A percentile compares a stretch with the other conserved stretches of the same genome.
Evolutionary conservation across 371 early-diverging fungal species (phyloP).

Genomic region (Choanephora cucurbitarum): DNA sequence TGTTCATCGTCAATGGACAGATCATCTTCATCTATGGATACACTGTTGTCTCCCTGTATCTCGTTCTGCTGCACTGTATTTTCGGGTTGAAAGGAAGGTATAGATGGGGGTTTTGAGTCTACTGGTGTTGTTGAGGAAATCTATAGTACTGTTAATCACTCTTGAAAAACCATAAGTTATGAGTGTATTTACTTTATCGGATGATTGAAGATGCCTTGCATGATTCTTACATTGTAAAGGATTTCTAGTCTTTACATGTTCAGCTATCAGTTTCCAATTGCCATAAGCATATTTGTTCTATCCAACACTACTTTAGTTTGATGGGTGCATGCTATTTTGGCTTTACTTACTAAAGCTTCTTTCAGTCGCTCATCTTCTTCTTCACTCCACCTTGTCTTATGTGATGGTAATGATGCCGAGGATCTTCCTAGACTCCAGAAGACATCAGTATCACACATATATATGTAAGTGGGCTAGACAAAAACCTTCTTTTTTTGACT

Average conservation of each 20-base stretch:
- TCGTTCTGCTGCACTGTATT: background rate
- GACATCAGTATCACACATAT: too few species aligned
- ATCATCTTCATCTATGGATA: conserved; percentile 13
- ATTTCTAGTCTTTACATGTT: conserved; percentile 28
- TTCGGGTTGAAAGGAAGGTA: too few species aligned
- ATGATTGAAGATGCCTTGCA: conserved; percentile 59
- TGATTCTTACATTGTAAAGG: conserved; percentile 68
- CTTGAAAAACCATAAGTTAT: too few species aligned
- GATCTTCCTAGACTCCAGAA: too few species aligned
- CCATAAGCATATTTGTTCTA: conserved; percentile 55
- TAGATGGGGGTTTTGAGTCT: too few species aligned
- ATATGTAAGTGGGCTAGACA: too few species aligned
- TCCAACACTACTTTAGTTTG: too few species aligned
- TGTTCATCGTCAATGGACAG: conserved; percentile 4
- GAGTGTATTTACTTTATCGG: conserved; percentile 45
- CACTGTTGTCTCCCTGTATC: background rate
- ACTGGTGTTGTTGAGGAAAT: too few species aligned
- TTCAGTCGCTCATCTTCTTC: conserved; percentile 46
- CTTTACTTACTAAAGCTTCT: conserved; percentile 55
- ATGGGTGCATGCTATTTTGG: too few species aligned
- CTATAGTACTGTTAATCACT: too few species aligned
- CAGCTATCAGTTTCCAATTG: conserved; percentile 64
- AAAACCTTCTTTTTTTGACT: conserved; percentile 25
- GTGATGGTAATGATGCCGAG: conserved; percentile 61
- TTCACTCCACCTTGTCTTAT: conserved; percentile 60